Percentiles rank a stretch among this genome's conserved stretches.
Conservation (phyloP, 2,329 filamentous ascomycete species). For the Stagonosporopsis rhizophila region DNA sequence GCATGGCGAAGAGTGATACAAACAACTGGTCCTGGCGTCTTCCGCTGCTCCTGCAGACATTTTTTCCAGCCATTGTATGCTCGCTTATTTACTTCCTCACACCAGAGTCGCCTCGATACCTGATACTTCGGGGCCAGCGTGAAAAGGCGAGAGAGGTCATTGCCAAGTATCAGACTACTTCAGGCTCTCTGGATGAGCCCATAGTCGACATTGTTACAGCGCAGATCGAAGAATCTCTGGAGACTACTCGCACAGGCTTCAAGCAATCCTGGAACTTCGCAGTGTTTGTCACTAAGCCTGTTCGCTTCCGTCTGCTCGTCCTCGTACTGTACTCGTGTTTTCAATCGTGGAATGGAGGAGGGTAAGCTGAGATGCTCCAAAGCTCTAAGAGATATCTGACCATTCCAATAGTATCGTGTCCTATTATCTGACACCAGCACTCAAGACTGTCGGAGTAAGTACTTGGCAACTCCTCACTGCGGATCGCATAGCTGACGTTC, state of each 20-base stretch:
- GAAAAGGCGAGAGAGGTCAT: slow-evolving; percentile 26
- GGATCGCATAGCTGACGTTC: background rate
- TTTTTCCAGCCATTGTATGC: slow-evolving; percentile 53
- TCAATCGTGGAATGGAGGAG: slow-evolving; percentile 57
- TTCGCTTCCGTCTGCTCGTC: slow-evolving; percentile 54
- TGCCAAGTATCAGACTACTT: slow-evolving; percentile 53
- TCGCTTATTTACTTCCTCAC: slow-evolving; percentile 47
- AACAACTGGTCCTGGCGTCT: slow-evolving; percentile 25
- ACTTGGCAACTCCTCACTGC: background rate
- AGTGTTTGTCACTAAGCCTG: slow-evolving; percentile 56
- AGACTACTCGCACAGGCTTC: slow-evolving; percentile 49
- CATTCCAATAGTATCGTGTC: background rate
- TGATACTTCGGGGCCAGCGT: slow-evolving; percentile 23
- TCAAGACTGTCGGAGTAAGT: slow-evolving; percentile 50
- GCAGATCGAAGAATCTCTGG: slow-evolving; percentile 56
- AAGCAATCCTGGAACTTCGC: slow-evolving; percentile 55
- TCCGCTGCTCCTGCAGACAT: slow-evolving; percentile 55
- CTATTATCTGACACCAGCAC: slow-evolving; percentile 52
- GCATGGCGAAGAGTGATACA: slow-evolving; percentile 36
- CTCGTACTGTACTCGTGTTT: slow-evolving; percentile 56
- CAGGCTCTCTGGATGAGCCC: slow-evolving; percentile 50
- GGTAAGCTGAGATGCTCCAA: slow-evolving; percentile 16
- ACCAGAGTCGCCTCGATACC: slow-evolving; percentile 53
- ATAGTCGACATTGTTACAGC: slow-evolving; percentile 53
- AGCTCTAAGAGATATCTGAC: background rate